A percentile compares a stretch with the other conserved stretches of the same genome.
Evolutionary conservation across 208 protist genomes (phyloP).

Genomic region (Trypanosoma platydactyli): DNA sequence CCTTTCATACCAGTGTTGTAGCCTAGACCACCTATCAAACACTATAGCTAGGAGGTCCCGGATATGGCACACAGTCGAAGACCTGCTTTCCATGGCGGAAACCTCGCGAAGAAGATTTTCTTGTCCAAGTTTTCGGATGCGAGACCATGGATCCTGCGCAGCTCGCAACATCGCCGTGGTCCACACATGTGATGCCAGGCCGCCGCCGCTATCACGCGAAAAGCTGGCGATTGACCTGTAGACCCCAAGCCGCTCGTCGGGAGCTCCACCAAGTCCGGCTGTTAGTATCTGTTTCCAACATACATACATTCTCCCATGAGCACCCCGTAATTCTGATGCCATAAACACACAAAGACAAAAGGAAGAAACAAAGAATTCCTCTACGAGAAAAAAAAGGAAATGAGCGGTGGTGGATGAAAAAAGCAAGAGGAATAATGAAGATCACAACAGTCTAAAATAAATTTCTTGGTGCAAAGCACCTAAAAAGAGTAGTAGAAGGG

Average conservation of each 20-base stretch:
- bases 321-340: background rate
- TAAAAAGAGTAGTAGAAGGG: background rate
- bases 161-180: conserved; percentile 53
- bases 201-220: background rate
- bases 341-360: background rate
- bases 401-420: no score
- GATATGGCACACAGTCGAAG: background rate
- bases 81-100: background rate
- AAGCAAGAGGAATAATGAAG: background rate
- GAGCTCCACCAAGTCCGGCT: conserved; percentile 23
- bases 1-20: conserved; percentile 31
- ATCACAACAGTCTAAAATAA: background rate
- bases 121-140: conserved; percentile 35
- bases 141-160: conserved; percentile 71
- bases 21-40: conserved; percentile 13
- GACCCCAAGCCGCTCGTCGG: conserved; percentile 35
- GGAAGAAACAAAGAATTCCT: no score
- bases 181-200: conserved; percentile 22
- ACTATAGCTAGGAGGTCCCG: conserved; percentile 9
- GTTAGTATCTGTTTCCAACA: conserved; percentile 15
- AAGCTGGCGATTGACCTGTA: conserved; percentile 16
- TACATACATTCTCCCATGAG: background rate
- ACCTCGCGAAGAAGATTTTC: conserved; percentile 9
- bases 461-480: background rate
- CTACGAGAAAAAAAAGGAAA: no score